These are phyloP conservation scores for Penicillium lividum DNA, from an alignment of 495 filamentous ascomycete species.

Conservation along the genomic window DNA sequence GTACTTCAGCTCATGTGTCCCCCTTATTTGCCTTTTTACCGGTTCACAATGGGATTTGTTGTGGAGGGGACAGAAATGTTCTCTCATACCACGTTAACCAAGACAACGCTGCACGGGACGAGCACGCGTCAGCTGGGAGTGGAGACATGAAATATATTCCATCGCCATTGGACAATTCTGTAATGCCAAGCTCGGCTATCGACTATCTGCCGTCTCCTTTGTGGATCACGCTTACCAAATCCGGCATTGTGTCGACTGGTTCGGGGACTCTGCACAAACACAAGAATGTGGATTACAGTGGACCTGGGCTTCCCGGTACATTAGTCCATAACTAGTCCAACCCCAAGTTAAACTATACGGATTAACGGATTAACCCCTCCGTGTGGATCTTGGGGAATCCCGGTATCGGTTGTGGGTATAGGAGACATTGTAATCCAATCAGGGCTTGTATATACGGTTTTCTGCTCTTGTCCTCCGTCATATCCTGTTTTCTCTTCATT, in stretches of 20 bases:
- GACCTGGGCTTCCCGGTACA: conserved; percentile 7
- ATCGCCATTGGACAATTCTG: conserved; percentile 38
- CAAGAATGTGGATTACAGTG: conserved; percentile 23
- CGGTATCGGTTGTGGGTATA: conserved; percentile 25
- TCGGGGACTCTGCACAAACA: conserved; percentile 19
- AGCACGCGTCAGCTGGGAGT: conserved; percentile 46
- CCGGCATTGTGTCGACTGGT: conserved; percentile 9
- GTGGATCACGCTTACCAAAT: conserved; percentile 21
- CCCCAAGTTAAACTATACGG: conserved; percentile 9
- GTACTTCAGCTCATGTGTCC: not conserved
- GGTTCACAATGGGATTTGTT: not conserved
- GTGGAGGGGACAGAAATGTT: conserved; percentile 8
- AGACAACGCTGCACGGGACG: conserved; percentile 27
- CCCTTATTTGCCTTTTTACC: not conserved
- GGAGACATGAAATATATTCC: conserved; percentile 5
- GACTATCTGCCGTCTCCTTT: conserved; percentile 46
- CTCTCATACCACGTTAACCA: conserved; percentile 17
- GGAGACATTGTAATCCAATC: conserved; percentile 12
- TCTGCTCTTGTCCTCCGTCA: conserved; percentile 1
- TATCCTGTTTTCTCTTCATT: conserved; percentile 1
- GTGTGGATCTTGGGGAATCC: conserved; percentile 7
- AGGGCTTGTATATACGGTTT: not conserved
- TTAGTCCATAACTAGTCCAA: not conserved
- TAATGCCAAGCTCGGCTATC: conserved; percentile 48
- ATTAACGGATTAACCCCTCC: conserved; percentile 16